phyloP scores from a whole-genome alignment of 2,329 filamentous ascomycete genomes.

The Claviceps humidiphila region DNA sequence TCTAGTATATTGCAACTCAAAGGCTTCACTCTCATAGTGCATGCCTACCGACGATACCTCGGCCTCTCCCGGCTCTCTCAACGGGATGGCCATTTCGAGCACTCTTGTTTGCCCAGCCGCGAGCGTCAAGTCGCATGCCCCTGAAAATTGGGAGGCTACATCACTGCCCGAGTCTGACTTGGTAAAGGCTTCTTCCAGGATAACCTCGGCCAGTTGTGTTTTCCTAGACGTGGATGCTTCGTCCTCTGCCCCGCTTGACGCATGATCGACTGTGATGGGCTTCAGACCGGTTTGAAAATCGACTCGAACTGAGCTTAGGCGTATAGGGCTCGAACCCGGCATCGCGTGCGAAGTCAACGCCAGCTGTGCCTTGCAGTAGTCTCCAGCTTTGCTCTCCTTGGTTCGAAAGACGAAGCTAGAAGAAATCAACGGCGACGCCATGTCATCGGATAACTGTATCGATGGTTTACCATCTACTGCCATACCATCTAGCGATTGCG shows the following conservation, averaged over 20 bases:
- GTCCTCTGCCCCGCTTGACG: constrained; percentile 7
- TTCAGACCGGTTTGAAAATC: constrained; percentile 46
- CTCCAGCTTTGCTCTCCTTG: constrained; percentile 48
- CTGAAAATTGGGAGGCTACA: constrained; percentile 30
- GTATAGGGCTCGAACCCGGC: constrained; percentile 35
- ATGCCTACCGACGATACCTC: constrained; percentile 52
- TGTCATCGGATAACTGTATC: constrained; percentile 37
- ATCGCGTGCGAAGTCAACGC: constrained; percentile 43
- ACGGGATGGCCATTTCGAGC: constrained; percentile 56
- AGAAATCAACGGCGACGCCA: constrained; percentile 38
- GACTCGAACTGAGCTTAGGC: constrained; percentile 37
- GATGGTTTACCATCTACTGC: constrained; percentile 29
- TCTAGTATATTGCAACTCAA: constrained; percentile 55
- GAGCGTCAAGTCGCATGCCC: constrained; percentile 51
- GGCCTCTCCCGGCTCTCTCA: constrained; percentile 73
- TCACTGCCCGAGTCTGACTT: constrained; percentile 14
- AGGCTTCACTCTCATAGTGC: constrained; percentile 48
- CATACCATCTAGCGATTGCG: constrained; percentile 40
- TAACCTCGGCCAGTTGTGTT: constrained; percentile 11
- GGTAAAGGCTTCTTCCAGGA: constrained; percentile 16
- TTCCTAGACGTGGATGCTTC: constrained; percentile 6
- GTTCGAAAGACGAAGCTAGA: constrained; percentile 44
- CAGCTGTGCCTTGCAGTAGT: constrained; percentile 44
- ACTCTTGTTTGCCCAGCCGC: constrained; percentile 54
- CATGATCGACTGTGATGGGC: constrained; percentile 37